Base-by-base conservation (phyloP, 805 yeast species). In the Candida fluviatilis region DNA sequence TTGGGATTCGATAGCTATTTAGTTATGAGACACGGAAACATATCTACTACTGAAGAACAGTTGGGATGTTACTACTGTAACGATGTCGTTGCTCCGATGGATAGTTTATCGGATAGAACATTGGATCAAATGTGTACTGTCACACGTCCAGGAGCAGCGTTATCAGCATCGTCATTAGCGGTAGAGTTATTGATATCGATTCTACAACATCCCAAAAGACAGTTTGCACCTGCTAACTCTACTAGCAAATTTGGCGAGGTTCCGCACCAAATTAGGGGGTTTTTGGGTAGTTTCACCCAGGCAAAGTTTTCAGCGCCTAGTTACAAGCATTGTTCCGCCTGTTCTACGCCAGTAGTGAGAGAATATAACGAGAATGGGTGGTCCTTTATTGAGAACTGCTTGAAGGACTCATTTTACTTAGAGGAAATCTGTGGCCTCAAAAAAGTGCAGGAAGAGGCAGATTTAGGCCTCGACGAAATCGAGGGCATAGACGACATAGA, bases 51-150 rank as follows among this genome's bases (percentile, higher is more conserved):
- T 2, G 54, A 56, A 17, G 42, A 42, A 2, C 51, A 54, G 2
- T 59, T 90, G 31, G 99, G 99, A 0, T 93, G 99, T 58, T 93
- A 93, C 62, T 93, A 84, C 59, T 93, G 99, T 60, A 87, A 88
- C 56, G 99, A 93, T 56, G 90, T 93, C 6, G 88, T 88, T 37
- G 98, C 97, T 0, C 99, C 99, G 0, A 69, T 79, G 2, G 95
- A 93, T 56, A 83, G 95, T 41, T 62, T 87, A n/a, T 72, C 86
- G 0, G 95, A 89, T 52, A 71, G 95, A 36, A 85, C 97, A 0
- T 65, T 93, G 40, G 99, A 93, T 61, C 98, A 93, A 60, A 93
- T 93, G 97, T 93, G 99, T 55, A 93, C 99, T 0, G 99, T 93
- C 1, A 93, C 99, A 0, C 70, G 99, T 29, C 98, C 99, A 0